Conservation (phyloP, 495 filamentous ascomycete species). For the Podospora didyma region DNA sequence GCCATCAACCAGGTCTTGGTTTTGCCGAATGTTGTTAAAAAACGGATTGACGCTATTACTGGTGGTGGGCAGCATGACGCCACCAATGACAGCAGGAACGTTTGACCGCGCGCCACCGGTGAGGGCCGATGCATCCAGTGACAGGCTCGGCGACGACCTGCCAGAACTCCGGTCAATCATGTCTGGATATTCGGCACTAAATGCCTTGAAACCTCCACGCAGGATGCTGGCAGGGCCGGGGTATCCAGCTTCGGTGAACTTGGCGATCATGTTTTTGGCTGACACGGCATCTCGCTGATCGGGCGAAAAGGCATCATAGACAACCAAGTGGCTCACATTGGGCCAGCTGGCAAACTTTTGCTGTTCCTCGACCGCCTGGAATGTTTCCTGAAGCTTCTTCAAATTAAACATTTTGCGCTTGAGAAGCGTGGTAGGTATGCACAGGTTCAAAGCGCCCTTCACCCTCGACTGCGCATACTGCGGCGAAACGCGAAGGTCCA, state of each 20-base stretch:
- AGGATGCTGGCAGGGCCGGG: conserved; percentile 68
- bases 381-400: conserved; percentile 83
- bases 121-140: conserved; percentile 29
- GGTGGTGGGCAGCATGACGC: conserved; percentile 73
- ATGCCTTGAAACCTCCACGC: conserved; percentile 53
- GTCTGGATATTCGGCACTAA: conserved; percentile 43
- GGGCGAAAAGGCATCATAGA: conserved; percentile 77
- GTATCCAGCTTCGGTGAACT: conserved; percentile 86
- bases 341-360: conserved; percentile 74
- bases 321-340: conserved; percentile 68
- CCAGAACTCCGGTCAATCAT: conserved; percentile 45
- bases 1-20: conserved; percentile 91
- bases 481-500: conserved; percentile 87
- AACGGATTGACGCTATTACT: conserved; percentile 76
- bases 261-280: conserved; percentile 81
- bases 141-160: conserved; percentile 34
- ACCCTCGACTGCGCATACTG: conserved; percentile 76
- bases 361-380: conserved; percentile 70
- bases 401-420: conserved; percentile 90
- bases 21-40: conserved; percentile 93
- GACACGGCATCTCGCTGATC: conserved; percentile 73
- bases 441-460: conserved; percentile 77
- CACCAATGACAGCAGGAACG: conserved; percentile 75
- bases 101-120: conserved; percentile 29
- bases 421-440: conserved; percentile 89